A percentile compares a stretch with the other conserved stretches of the same genome.
Conservation (phyloP, 2,329 filamentous ascomycete species). For the Chalaropsis thielavioides region DNA sequence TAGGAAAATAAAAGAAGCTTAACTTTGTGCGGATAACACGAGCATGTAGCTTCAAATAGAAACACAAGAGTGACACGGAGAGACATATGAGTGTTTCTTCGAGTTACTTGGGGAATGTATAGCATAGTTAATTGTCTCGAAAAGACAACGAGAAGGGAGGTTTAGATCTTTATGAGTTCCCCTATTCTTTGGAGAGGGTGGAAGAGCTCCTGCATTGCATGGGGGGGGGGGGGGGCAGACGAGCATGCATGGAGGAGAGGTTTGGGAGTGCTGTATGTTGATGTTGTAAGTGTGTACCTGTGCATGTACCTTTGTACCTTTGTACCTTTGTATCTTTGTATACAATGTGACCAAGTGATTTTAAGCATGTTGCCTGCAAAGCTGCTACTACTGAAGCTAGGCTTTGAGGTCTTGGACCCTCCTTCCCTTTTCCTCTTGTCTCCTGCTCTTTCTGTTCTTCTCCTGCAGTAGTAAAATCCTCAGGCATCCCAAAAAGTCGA, state of each 20-base stretch:
- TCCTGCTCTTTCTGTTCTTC: not conserved
- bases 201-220: no score
- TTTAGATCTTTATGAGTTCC: no score
- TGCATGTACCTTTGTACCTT: no score
- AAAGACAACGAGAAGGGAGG: no score
- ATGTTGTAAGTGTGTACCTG: no score
- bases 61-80: not conserved
- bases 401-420: not conserved
- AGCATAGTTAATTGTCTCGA: not conserved
- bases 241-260: not conserved
- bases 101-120: not conserved
- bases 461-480: slow-evolving; percentile 8
- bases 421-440: not conserved
- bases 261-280: not conserved
- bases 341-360: no score
- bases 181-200: no score
- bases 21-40: not conserved
- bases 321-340: not conserved
- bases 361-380: no score
- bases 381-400: not conserved
- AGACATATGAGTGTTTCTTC: not conserved
- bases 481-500: not conserved
- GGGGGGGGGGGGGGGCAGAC: not conserved
- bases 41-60: not conserved
- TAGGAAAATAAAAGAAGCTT: not conserved